Evolutionary conservation across 345 rosid species (phyloP), one percentile per base, ranked within the genome.

Genomic region (Boechera divaricarpa): DNA sequence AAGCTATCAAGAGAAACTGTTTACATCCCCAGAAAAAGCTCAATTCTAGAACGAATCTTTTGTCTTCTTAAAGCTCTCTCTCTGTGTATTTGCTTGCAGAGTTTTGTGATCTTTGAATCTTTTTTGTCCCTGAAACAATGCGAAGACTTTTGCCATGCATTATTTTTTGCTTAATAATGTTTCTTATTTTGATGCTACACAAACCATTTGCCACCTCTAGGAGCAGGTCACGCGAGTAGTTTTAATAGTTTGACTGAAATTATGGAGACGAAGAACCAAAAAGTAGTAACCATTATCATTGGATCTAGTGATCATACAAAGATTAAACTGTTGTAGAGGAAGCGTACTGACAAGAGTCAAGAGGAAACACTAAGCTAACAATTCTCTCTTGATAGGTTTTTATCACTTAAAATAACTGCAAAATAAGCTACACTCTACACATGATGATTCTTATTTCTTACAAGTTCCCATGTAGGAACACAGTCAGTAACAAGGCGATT

Each of bases 111-210:
- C 21, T 32, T 70, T 54, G 75, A 66, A 39, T 66, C 33, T 24
- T 71, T 70, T 79, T 83, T 69, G 69, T 63, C 65, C 29, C 13
- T 32, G 31, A 57, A 28, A 63, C 67, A 12, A 63, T 75, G 47
- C 7, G 81, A 54, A 77, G 26, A 64, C 45, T 51, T 68, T 44
- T 63, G 52, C 51, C 54, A 61, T 62, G 52, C 80, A 55, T 44
- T 70, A 55, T 35, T 38, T 26, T 47, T 70, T 7, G 32, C 59
- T 28, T 42, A 61, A 33, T n/a, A 63, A 63, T 41, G 44, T 10
- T 74, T 57, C 24, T 55, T 63, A 35, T 32, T 63, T 42, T 33
- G 63, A 31, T 63, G 42, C 36, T 24, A 48, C 38, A 28, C 16
- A 15, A 8, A 13, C 21, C 55, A 48, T 33, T 13, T 33, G 0